Percentiles rank a stretch among this genome's conserved stretches.
phyloP scores from a whole-genome alignment of 345 rosid species.

The Eucalyptus microcorys region DNA sequence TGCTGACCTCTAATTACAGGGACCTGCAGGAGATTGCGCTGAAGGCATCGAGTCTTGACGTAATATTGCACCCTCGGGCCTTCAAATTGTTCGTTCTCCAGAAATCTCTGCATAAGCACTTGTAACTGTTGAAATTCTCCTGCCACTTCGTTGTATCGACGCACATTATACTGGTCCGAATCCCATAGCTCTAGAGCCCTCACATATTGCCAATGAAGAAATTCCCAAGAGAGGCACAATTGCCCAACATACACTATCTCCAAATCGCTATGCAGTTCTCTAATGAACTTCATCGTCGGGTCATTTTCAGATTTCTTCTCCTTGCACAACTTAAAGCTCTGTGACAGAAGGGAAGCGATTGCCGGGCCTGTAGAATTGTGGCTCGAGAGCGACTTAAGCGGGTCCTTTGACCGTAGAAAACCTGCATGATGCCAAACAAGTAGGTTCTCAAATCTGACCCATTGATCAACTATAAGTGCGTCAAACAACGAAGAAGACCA shows the following conservation, averaged over 20 bases:
- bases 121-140: slow-evolving; percentile 92
- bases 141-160: slow-evolving; percentile 68
- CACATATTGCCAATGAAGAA: slow-evolving; percentile 89
- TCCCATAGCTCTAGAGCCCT: slow-evolving; percentile 67
- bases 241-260: slow-evolving; percentile 94
- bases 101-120: slow-evolving; percentile 74
- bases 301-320: slow-evolving; percentile 32
- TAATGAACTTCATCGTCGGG: slow-evolving; percentile 42
- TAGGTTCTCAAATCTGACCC: neutral
- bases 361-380: slow-evolving; percentile 19
- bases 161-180: slow-evolving; percentile 43
- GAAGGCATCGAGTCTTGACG: slow-evolving; percentile 52
- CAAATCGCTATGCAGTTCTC: slow-evolving; percentile 55
- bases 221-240: slow-evolving; percentile 95
- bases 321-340: slow-evolving; percentile 24
- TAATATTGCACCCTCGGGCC: slow-evolving; percentile 73
- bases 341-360: slow-evolving; percentile 31
- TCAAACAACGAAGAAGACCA: neutral
- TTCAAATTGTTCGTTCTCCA: slow-evolving; percentile 76
- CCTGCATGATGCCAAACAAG: slow-evolving; percentile 15
- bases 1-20: slow-evolving; percentile 73
- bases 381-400: slow-evolving; percentile 25
- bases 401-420: slow-evolving; percentile 62
- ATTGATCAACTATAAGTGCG: neutral
- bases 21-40: slow-evolving; percentile 83